A percentile compares a stretch with the other conserved stretches of the same genome.
Evolutionary conservation across 495 filamentous ascomycete species (phyloP).

Genomic region (Lineolata rhizophorae): DNA sequence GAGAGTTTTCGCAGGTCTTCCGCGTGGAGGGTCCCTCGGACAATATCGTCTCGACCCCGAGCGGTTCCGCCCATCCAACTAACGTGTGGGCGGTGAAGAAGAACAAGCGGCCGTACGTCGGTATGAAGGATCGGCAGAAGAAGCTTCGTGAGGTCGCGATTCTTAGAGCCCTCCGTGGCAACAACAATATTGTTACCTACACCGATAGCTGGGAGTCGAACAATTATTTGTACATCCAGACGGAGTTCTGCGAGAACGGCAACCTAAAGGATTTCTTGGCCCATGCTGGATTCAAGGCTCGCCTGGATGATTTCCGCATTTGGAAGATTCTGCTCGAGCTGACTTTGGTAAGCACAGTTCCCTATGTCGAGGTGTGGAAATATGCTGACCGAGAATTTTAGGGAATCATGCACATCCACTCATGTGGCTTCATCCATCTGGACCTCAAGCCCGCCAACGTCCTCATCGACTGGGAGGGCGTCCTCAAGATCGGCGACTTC

Average conservation of each 20-base stretch:
- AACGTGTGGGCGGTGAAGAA: conserved; percentile 85
- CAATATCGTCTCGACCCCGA: conserved; percentile 1
- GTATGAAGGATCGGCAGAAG: conserved; percentile 48
- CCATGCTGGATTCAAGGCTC: conserved; percentile 54
- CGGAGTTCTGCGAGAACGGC: conserved; percentile 85
- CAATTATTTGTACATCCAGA: conserved; percentile 79
- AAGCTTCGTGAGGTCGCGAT: conserved; percentile 65
- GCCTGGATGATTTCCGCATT: conserved; percentile 89
- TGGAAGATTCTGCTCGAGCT: conserved; percentile 92
- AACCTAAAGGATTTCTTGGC: conserved; percentile 66
- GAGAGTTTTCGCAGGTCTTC: conserved; percentile 86
- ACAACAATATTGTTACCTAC: conserved; percentile 65
- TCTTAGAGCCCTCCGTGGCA: conserved; percentile 43
- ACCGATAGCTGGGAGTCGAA: conserved; percentile 70
- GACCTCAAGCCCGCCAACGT: conserved; percentile 93
- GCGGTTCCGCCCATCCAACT: conserved; percentile 13
- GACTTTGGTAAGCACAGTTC: conserved; percentile 34
- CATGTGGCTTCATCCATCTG: conserved; percentile 72
- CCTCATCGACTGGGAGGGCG: conserved; percentile 73
- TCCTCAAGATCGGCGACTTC: conserved; percentile 89
- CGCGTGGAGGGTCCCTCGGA: conserved; percentile 32
- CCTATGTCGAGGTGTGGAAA: not conserved
- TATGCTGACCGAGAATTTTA: conserved; percentile 23
- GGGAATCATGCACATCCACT: conserved; percentile 77
- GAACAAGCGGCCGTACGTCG: conserved; percentile 52